A percentile compares a stretch with the other conserved stretches of the same genome.
These are phyloP conservation scores for Fraxinus nigra DNA, from an alignment of 305 asterid genomes.

Conservation along the genomic window DNA sequence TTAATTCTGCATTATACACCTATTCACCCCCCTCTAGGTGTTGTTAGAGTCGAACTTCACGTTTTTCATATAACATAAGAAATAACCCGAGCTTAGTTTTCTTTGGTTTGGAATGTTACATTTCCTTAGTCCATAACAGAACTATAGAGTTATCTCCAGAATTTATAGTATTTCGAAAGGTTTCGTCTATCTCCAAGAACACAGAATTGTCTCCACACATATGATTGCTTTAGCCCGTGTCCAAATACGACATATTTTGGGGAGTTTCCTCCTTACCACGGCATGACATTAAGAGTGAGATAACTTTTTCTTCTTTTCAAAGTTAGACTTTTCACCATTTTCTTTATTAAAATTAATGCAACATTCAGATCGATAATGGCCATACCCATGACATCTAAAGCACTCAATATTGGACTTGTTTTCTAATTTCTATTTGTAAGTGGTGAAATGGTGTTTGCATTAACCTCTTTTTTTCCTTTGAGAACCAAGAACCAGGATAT, in stretches of 20 bases:
- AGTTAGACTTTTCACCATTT: background rate
- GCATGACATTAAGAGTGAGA: background rate
- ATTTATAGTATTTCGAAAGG: background rate
- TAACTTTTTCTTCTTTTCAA: background rate
- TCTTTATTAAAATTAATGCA: background rate
- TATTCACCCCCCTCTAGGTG: too few species aligned
- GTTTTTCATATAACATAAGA: too few species aligned
- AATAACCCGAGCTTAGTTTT: too few species aligned
- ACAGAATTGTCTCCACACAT: background rate
- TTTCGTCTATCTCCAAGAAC: background rate
- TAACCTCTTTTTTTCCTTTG: background rate
- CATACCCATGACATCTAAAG: conserved; percentile 12
- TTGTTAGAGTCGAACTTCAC: too few species aligned
- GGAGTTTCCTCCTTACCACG: background rate
- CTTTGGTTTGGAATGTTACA: background rate
- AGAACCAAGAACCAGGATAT: background rate
- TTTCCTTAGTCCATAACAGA: background rate
- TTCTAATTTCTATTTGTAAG: background rate
- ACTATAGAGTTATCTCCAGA: background rate
- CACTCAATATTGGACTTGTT: conserved; percentile 2
- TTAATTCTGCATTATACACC: too few species aligned
- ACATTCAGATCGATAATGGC: conserved; percentile 6
- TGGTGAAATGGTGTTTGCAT: background rate
- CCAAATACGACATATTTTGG: background rate
- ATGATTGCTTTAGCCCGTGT: background rate